A percentile compares a stretch with the other conserved stretches of the same genome.
Conservation (phyloP, 257 asterid genomes). For the Parsonsia alboflavescens region DNA sequence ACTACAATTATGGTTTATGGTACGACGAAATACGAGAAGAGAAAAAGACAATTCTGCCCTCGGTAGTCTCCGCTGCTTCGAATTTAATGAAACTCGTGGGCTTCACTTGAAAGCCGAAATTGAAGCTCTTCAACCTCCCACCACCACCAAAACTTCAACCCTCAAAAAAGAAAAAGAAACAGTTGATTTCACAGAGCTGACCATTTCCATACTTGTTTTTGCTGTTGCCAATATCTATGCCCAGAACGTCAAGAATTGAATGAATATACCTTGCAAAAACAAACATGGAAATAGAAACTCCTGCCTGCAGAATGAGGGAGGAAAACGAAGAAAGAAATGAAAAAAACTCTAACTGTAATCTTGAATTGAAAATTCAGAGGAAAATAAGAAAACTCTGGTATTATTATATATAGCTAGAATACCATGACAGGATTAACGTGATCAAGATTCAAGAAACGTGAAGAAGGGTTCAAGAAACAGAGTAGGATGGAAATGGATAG, state of each 20-base stretch:
- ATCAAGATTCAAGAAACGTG: background rate
- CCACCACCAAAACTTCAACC: constrained; percentile 9
- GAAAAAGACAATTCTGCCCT: constrained; percentile 5
- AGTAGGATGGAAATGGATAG: too few relatives aligned
- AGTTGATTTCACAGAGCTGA: constrained; percentile 6
- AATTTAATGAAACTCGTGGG: constrained; percentile 60
- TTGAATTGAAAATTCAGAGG: background rate
- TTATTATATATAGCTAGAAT: background rate
- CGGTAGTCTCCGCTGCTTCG: constrained; percentile 17
- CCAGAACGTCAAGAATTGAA: too few relatives aligned
- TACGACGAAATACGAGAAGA: background rate
- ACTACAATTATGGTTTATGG: background rate
- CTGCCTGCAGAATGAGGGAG: background rate
- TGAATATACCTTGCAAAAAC: constrained; percentile 34
- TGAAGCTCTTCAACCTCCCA: constrained; percentile 7
- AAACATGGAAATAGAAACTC: constrained; percentile 54
- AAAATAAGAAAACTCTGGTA: background rate
- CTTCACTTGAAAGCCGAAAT: constrained; percentile 44
- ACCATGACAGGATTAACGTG: background rate
- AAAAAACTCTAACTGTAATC: background rate
- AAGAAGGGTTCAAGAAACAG: constrained; percentile 1
- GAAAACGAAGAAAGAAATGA: background rate
- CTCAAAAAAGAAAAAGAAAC: background rate
- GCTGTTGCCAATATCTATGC: constrained; percentile 30
- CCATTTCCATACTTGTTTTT: constrained; percentile 71